These are phyloP conservation scores for Microbotryum silenes-acaulis DNA, from an alignment of 1,284 basidiomycete species.

Conservation along the genomic window DNA sequence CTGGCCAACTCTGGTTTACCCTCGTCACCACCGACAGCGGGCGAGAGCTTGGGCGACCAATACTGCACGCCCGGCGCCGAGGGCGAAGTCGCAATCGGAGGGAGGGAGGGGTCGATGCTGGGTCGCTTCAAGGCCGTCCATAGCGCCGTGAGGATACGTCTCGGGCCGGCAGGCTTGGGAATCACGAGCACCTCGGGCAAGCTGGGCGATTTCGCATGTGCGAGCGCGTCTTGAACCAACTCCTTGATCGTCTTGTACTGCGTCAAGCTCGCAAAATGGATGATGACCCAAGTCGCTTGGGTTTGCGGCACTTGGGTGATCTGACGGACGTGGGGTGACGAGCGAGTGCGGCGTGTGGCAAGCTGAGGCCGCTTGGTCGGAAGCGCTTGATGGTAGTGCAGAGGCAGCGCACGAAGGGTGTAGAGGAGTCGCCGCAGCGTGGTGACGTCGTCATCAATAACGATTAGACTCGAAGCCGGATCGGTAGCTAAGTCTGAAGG, in stretches of 20 bases:
- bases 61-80: slow-evolving; percentile 38
- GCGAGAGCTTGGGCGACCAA: slow-evolving; percentile 48
- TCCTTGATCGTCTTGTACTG: slow-evolving; percentile 84
- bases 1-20: slow-evolving; percentile 8
- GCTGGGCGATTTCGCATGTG: slow-evolving; percentile 43
- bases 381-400: slow-evolving; percentile 24
- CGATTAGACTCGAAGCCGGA: slow-evolving; percentile 50
- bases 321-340: slow-evolving; percentile 61
- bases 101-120: slow-evolving; percentile 75
- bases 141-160: slow-evolving; percentile 77
- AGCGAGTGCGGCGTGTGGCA: slow-evolving; percentile 57
- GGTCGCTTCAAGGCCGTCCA: slow-evolving; percentile 79
- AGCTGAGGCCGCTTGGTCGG: slow-evolving; percentile 64
- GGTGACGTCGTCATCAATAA: slow-evolving; percentile 80
- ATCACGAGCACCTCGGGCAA: slow-evolving; percentile 84
- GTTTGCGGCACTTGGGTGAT: slow-evolving; percentile 35
- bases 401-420: slow-evolving; percentile 24
- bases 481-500: slow-evolving; percentile 10
- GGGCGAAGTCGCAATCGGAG: slow-evolving; percentile 86
- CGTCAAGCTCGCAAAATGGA: slow-evolving; percentile 81
- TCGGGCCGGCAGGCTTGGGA: slow-evolving; percentile 87
- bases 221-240: slow-evolving; percentile 62
- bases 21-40: slow-evolving; percentile 37
- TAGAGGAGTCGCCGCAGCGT: slow-evolving; percentile 61
- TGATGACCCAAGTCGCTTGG: slow-evolving; percentile 48